Percentiles rank a stretch among this genome's conserved stretches.
Conservation (phyloP, 192 early-diverging fungal genomes). For the Coemansia sp. region DNA sequence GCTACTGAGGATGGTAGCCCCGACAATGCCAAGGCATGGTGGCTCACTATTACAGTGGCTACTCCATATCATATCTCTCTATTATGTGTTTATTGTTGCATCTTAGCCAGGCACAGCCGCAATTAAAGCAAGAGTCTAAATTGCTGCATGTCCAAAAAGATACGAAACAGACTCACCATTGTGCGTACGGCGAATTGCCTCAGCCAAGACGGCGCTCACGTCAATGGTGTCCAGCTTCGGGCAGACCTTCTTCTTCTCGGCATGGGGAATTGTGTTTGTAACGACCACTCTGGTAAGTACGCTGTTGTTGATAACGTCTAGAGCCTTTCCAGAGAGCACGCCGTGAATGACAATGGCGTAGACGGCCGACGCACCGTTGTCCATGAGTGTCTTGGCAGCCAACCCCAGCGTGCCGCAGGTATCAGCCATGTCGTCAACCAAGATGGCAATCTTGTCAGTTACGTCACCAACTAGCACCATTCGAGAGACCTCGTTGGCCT, state of each 20-base stretch:
- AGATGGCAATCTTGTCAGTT: slow-evolving; percentile 80
- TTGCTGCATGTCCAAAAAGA: slow-evolving; percentile 54
- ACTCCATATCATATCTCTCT: background rate
- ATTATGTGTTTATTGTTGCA: background rate
- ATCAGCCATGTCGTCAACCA: slow-evolving; percentile 98
- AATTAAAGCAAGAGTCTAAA: slow-evolving; percentile 5
- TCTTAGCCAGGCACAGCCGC: background rate
- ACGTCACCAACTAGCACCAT: slow-evolving; percentile 98
- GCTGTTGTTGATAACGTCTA: slow-evolving; percentile 80
- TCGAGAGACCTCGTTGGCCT: slow-evolving; percentile 82
- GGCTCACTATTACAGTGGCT: background rate
- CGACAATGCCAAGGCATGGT: background rate
- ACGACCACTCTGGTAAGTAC: slow-evolving; percentile 73
- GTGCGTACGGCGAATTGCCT: slow-evolving; percentile 71
- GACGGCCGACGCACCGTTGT: slow-evolving; percentile 89
- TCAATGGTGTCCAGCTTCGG: slow-evolving; percentile 81
- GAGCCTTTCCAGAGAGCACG: slow-evolving; percentile 88
- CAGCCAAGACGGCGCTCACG: slow-evolving; percentile 74
- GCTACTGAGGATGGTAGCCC: too few species aligned
- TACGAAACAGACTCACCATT: slow-evolving; percentile 70
- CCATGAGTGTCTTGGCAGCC: slow-evolving; percentile 84
- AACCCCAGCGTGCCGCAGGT: slow-evolving; percentile 88
- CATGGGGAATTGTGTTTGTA: slow-evolving; percentile 83
- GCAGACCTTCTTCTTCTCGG: slow-evolving; percentile 73
- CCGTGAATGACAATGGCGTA: slow-evolving; percentile 97